These are phyloP conservation scores for Yarrowia galli DNA, from an alignment of 1,139 yeast species.

Conservation along the genomic window DNA sequence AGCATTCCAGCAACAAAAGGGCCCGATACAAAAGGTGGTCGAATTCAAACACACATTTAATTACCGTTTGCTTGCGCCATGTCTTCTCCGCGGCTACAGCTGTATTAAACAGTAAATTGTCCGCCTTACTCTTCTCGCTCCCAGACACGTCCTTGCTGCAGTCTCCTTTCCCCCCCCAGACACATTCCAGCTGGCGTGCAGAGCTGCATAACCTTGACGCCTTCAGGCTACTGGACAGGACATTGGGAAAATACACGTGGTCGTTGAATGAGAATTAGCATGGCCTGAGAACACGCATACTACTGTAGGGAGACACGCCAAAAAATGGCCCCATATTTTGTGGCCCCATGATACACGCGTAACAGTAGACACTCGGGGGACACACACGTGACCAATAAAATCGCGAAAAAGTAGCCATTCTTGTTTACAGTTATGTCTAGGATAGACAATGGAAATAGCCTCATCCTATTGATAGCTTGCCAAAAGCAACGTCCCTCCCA, in stretches of 20 bases:
- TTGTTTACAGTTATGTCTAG: conserved; percentile 3
- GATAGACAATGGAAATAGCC: conserved; percentile 15
- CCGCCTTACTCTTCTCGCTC: background rate
- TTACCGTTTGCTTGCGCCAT: background rate
- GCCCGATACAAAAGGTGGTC: conserved; percentile 9
- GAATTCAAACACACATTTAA: background rate
- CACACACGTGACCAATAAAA: background rate
- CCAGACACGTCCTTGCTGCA: background rate
- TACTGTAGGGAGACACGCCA: background rate
- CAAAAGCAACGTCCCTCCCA: conserved; percentile 16
- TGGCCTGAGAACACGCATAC: background rate
- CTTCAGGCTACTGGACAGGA: background rate
- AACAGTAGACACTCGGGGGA: background rate
- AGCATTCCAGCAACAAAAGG: background rate
- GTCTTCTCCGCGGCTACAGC: background rate
- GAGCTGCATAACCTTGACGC: background rate
- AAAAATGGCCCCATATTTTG: conserved; percentile 1
- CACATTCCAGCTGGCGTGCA: conserved; percentile 14
- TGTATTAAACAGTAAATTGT: background rate
- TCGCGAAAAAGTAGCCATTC: conserved; percentile 17
- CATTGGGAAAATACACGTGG: conserved; percentile 19
- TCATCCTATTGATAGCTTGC: conserved; percentile 18
- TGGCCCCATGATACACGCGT: background rate
- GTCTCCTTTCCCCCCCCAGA: conserved; percentile 16
- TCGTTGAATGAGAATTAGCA: background rate